phyloP scores from a whole-genome alignment of 768 basidiomycete genomes.

The Lentinula lateritia region DNA sequence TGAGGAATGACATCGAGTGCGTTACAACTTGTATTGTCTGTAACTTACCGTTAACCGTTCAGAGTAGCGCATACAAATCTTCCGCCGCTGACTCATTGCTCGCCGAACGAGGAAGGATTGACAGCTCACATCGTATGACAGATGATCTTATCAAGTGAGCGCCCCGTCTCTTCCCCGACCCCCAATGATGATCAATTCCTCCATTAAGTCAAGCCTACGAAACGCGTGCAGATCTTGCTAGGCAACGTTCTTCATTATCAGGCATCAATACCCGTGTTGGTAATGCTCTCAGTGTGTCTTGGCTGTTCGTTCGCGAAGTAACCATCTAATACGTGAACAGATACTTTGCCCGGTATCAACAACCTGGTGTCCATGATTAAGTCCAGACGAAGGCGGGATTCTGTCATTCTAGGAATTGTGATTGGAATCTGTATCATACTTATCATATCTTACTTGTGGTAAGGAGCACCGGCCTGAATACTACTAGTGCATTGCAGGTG shows the following conservation, averaged over 20 bases:
- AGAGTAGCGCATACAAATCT: constrained; percentile 79
- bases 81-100: constrained; percentile 83
- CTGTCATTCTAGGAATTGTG: constrained; percentile 83
- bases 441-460: constrained; percentile 44
- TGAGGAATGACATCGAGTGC: constrained; percentile 94
- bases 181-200: not conserved
- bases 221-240: constrained; percentile 86
- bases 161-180: not conserved
- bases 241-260: constrained; percentile 70
- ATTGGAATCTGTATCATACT: constrained; percentile 78
- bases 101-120: constrained; percentile 83
- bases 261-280: constrained; percentile 83
- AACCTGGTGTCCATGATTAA: constrained; percentile 90
- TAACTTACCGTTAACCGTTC: constrained; percentile 1
- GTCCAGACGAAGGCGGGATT: constrained; percentile 82
- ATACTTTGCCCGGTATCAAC: constrained; percentile 91
- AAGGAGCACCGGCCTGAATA: constrained; percentile 13
- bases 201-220: constrained; percentile 87
- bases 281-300: constrained; percentile 68
- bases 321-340: constrained; percentile 28
- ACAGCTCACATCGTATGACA: constrained; percentile 91
- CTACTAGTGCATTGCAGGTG: not conserved
- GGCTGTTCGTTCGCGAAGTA: not conserved
- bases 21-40: constrained; percentile 17
- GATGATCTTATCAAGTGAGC: constrained; percentile 85